Base-by-base conservation (phyloP, 1,139 yeast genomes). In the Taphrina flavorubra region DNA sequence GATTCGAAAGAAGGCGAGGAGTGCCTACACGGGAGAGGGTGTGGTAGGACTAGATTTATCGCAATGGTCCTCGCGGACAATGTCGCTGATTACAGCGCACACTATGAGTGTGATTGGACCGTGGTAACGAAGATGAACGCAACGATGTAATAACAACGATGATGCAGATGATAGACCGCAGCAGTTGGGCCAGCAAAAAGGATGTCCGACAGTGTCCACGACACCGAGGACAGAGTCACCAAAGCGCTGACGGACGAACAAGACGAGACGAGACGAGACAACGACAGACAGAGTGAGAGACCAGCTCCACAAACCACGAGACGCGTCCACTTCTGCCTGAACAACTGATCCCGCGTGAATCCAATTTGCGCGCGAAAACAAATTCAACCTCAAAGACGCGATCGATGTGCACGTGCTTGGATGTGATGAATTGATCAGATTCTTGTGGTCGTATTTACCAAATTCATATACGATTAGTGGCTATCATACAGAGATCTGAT, bases 241-340 rank as follows among this genome's bases (percentile, higher is more conserved):
- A 11, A 14, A 11, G 42, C 2, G 2, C 14, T 14, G 42, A 39
- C 42, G 6, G 14, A 39, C 14, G 42, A 6, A 39, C 14, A 7
- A 39, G 14, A 11, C 2, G 42, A 39, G 14, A 11, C 11, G 42
- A 10, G 14, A 39, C 14, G 11, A n/a, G 47, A n/a, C 13, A 16
- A 44, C 47, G n/a, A 44, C 47, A 44, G 47, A n/a, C n/a, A n/a
- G n/a, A n/a, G n/a, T n/a, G n/a, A 25, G 47, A 44, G 47, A 44
- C 18, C 47, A 44, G 47, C 47, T 44, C 47, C 47, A 44, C 47
- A 44, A 44, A 5, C 47, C 47, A 14, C 18, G n/a, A 44, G 18
- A n/a, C 47, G 47, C 42, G 42, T 39, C 11, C 42, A 10, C 6
- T 10, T 10, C 14, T 10, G 14, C 14, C 14, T 10, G 14, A 39